These are phyloP conservation scores for Coemansia pectinata DNA, from an alignment of 192 early-diverging fungal species.

Conservation along the genomic window DNA sequence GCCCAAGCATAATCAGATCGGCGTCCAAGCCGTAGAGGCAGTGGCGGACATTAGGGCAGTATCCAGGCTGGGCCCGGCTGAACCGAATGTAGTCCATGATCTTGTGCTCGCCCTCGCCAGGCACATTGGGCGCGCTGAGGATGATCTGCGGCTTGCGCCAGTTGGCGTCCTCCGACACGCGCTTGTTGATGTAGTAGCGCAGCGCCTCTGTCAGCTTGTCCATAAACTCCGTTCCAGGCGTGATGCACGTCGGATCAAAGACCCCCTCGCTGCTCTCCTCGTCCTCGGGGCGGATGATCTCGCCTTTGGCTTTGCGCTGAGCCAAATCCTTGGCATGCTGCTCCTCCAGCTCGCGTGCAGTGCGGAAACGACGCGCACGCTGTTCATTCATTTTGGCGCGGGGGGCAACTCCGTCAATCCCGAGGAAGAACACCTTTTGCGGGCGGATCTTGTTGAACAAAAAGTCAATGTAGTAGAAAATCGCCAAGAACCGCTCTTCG, in stretches of 20 bases:
- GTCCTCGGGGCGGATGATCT: slow-evolving; percentile 70
- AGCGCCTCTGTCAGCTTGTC: slow-evolving; percentile 80
- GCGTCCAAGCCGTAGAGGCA: slow-evolving; percentile 98
- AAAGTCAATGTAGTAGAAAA: slow-evolving; percentile 96
- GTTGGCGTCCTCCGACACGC: slow-evolving; percentile 82
- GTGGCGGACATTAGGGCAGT: slow-evolving; percentile 87
- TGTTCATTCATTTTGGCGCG: slow-evolving; percentile 99
- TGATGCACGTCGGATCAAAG: slow-evolving; percentile 99
- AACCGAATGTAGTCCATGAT: slow-evolving; percentile 99
- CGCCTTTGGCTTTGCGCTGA: slow-evolving; percentile 63
- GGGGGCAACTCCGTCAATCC: slow-evolving; percentile 94
- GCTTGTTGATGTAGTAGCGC: slow-evolving; percentile 88
- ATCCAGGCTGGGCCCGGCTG: slow-evolving; percentile 75
- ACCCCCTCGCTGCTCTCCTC: slow-evolving; percentile 65
- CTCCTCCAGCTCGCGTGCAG: slow-evolving; percentile 79
- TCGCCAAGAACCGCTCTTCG: slow-evolving; percentile 88
- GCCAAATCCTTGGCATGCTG: slow-evolving; percentile 42
- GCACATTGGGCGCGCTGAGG: slow-evolving; percentile 91
- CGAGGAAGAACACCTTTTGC: slow-evolving; percentile 92
- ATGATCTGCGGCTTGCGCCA: slow-evolving; percentile 92
- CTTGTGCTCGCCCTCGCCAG: slow-evolving; percentile 99
- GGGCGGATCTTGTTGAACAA: slow-evolving; percentile 92
- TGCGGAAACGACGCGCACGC: slow-evolving; percentile 92
- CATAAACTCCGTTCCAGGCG: slow-evolving; percentile 98
- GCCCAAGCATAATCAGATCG: slow-evolving; percentile 95